Evolutionary conservation across 139 green algal species (phyloP), one percentile per base, ranked within the genome.

Genomic region (Chlamydomonas eustigma): DNA sequence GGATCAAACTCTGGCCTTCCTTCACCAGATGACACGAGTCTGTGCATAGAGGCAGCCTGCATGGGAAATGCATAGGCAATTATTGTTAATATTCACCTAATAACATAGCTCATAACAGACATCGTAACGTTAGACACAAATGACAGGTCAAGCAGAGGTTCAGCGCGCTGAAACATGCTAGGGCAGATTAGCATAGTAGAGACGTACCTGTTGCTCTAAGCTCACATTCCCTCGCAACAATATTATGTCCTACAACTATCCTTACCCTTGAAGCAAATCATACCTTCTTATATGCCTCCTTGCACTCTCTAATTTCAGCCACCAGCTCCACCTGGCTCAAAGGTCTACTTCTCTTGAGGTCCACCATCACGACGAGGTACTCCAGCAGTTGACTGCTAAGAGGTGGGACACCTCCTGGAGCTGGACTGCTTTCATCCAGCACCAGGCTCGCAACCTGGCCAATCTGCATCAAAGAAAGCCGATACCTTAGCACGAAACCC

Each of bases 261-360:
- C n/a, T n/a, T n/a, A n/a, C n/a, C n/a, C n/a, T n/a, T n/a, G n/a
- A n/a, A n/a, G n/a, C n/a, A n/a, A 25, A 22, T 28, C 52, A 68
- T 28, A 68, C 52, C 52, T 68, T 68, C 18, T 72, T 72, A 34
- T 72, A 72, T 4, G 65, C 65, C 32, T 34, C 31, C 5, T 39
- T n/a, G 28, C 65, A 72, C 65, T 39, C 28, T 12, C 28, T 39
- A 6, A 72, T 6, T 34, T 72, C 33, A 33, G 8, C 24, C 8
- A 72, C 31, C 28, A 72, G 65, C 65, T 38, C 3, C 65, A 37
- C 5, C 31, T 72, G 65, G 5, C 65, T 34, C 8, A 72, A 3
- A 18, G 28, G 28, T 12, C 5, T 44, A 12, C 31, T 34, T 8
- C 18, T 39, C 22, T 4, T 6, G 5, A 72, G 65, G 33, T 38